Evolutionary conservation across 345 rosid species (phyloP).

Genomic region (Dimocarpus longan): DNA sequence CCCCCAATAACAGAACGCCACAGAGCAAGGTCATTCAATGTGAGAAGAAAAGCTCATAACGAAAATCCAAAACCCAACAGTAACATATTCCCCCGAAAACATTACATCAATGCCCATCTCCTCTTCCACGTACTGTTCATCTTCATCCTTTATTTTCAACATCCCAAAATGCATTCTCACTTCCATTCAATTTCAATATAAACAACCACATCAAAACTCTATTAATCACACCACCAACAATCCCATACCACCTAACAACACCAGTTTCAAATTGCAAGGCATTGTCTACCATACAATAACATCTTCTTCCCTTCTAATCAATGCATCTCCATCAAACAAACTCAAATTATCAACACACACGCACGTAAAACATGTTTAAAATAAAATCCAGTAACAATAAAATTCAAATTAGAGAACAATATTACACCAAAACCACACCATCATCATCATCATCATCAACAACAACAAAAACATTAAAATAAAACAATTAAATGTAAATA

Average conservation of each 20-base stretch:
- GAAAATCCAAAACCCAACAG: neutral
- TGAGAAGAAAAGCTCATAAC: neutral
- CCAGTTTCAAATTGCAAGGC: neutral
- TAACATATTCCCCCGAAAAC: neutral
- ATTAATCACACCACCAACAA: neutral
- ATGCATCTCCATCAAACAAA: neutral
- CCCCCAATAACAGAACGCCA: neutral
- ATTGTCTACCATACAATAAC: neutral
- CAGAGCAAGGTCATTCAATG: neutral
- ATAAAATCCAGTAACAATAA: neutral
- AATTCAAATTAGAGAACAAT: neutral
- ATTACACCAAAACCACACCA: neutral
- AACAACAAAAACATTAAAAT: neutral
- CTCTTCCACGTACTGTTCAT: neutral
- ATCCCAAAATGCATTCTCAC: neutral
- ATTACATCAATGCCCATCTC: neutral
- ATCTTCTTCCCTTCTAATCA: neutral
- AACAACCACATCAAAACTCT: neutral
- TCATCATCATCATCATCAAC: neutral
- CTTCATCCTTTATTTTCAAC: neutral
- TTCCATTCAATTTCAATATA: neutral
- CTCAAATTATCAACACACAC: neutral
- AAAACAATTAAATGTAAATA: neutral
- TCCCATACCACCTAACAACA: neutral
- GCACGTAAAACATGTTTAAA: neutral